Base-by-base conservation (phyloP, 2,329 filamentous ascomycete species). In the Fusarium hostae region DNA sequence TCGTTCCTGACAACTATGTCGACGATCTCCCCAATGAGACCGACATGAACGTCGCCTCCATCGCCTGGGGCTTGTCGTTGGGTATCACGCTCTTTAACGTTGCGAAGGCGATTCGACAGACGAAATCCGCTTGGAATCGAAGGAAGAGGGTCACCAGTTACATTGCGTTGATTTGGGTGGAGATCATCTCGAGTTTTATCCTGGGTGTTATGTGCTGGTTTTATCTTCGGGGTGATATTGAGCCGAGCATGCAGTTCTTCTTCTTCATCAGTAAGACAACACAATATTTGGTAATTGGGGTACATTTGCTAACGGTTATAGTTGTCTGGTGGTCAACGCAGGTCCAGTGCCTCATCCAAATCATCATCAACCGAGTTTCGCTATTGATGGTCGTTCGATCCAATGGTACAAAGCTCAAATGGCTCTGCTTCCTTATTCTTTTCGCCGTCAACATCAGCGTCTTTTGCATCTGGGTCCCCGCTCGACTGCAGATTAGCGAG, bases 381-480 rank as follows among this genome's bases (percentile, higher is more conserved):
- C 78, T 87, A 9, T 79, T 87, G 37, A 81, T 85, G 59, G 78
- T 83, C 8, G 76, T 83, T 56, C 80, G 79, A 77, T 79, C 32
- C 44, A 71, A 37, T 74, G 76, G 45, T 12, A 77, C 75, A 5
- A 77, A 67, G 40, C 76, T 87, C 18, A 86, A 87, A 71, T 85
- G 82, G 81, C 76, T 78, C 2, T 82, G 83, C 32, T 79, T 85
- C n/a, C 45, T 77, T 5, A 47, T 85, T 12, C 83, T 87, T 39
- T 79, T 82, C 2, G 58, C 77, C 2, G 79, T 87, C 74, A 87
- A 87, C 59, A 81, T 87, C 62, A 82, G 82, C 6, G 85, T 87
- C 30, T 86, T 85, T 60, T 82, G 80, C 44, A 85, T 87, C 44
- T 87, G 85, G 86, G 83, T 87, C 6, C 85, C 85, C 0, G 81